Percentiles rank a stretch among this genome's conserved stretches.
Conservation (phyloP, 345 rosid species). For the Corchorus capsularis region DNA sequence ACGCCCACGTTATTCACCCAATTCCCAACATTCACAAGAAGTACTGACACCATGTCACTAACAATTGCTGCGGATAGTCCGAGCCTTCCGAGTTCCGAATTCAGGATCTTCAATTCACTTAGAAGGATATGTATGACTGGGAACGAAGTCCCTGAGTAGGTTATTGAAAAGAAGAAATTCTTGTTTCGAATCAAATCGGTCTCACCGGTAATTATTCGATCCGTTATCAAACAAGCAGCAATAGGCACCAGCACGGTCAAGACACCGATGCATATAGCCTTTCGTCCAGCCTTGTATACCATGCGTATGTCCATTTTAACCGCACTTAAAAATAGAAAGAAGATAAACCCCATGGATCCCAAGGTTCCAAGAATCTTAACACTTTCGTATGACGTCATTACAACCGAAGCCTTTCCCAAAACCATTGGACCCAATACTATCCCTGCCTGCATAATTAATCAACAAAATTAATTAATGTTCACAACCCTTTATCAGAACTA, state of each 20-base stretch:
- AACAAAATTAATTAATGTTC: too few species aligned
- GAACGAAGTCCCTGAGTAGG: slow-evolving; percentile 15
- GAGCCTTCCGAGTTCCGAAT: slow-evolving; percentile 33
- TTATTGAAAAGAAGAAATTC: not conserved
- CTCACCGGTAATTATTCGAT: rapidly evolving
- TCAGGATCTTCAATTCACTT: slow-evolving; percentile 23
- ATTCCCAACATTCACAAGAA: not conserved
- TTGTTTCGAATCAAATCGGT: not conserved
- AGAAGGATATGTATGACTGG: slow-evolving; percentile 26
- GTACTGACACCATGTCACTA: slow-evolving; percentile 1
- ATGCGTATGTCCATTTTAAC: slow-evolving; percentile 30
- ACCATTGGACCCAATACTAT: not conserved
- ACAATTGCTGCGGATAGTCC: slow-evolving; percentile 21
- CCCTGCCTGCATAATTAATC: not conserved
- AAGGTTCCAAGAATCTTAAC: slow-evolving; percentile 10
- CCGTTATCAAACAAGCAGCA: not conserved
- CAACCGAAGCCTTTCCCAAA: not conserved
- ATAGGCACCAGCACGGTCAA: slow-evolving; percentile 5
- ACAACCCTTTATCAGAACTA: not conserved
- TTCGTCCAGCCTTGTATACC: slow-evolving; percentile 16
- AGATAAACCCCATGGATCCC: slow-evolving; percentile 19
- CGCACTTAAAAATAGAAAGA: slow-evolving; percentile 30
- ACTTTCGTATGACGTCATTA: not conserved
- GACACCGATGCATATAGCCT: slow-evolving; percentile 21
- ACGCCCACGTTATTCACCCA: not conserved